Evolutionary conservation across 345 rosid genomes (phyloP).

Genomic region (Kandelia obovata): DNA sequence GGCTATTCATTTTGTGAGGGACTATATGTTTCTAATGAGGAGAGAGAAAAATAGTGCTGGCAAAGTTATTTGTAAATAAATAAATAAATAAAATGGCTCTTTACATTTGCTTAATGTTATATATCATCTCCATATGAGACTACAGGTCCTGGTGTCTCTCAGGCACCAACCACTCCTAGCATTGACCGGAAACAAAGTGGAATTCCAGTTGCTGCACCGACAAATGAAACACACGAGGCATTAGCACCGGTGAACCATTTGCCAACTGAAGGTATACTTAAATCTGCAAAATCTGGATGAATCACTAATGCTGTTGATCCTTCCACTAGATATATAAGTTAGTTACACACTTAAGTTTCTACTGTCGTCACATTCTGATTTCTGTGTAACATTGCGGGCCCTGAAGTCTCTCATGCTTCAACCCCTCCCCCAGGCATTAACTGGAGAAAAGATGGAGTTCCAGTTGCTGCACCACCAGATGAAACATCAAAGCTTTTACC

Average conservation of each 20-base stretch:
- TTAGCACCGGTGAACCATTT: conserved; percentile 34
- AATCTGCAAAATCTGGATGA: background rate
- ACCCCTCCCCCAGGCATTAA: conserved; percentile 38
- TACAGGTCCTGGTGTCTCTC: conserved; percentile 34
- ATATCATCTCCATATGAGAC: background rate
- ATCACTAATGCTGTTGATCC: background rate
- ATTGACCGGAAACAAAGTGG: conserved; percentile 30
- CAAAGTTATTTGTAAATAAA: background rate
- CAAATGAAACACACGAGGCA: conserved; percentile 33
- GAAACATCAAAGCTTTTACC: conserved; percentile 40
- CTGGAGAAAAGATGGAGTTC: conserved; percentile 39
- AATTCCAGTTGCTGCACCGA: conserved; percentile 58
- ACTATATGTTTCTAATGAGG: background rate
- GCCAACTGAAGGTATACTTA: conserved; percentile 38
- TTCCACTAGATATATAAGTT: background rate
- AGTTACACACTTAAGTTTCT: no score
- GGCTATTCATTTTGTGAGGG: background rate
- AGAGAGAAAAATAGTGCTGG: background rate
- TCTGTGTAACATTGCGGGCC: no score
- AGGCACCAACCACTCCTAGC: conserved; percentile 15
- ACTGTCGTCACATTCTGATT: no score
- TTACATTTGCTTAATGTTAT: background rate
- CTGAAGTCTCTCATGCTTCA: conserved; percentile 36
- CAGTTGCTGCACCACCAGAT: conserved; percentile 53
- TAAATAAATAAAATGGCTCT: background rate